Evolutionary conservation across 1,284 basidiomycete genomes (phyloP), one percentile per base, ranked within the genome.

Genomic region (Bondarzewia mesenterica): DNA sequence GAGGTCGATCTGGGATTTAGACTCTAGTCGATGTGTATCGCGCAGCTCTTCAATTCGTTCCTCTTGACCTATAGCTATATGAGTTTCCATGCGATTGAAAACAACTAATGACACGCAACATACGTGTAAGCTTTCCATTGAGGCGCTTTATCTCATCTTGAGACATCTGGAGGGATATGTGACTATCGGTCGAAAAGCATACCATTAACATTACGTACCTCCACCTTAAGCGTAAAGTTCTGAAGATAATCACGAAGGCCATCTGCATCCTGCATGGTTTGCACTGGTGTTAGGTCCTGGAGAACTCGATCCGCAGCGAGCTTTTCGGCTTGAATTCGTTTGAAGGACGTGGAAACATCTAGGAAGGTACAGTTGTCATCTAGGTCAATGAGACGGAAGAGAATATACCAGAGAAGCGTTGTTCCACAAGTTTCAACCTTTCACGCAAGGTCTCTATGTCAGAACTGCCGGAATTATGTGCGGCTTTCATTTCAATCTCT

Each of bases 41-140:
- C 81, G 81, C 0, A 95, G 70, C 62, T 94, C 91, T 54, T 89
- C 85, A 18, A 91, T 77, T 2, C 85, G 84, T 45, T 81, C 82
- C 47, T 90, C 89, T 67, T 93, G 90, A 25, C 81, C 92, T 93
- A 57, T 27, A 38, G 7, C 52, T 27, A 39, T 35, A 35, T 26
- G 46, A 8, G n/a, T n/a, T n/a, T n/a, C n/a, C n/a, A n/a, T n/a
- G n/a, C n/a, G n/a, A n/a, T 23, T 45, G 15, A 23, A 40, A 18
- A 43, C 6, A 21, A 48, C 12, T 51, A 36, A n/a, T 47, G 50
- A n/a, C n/a, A n/a, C n/a, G n/a, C n/a, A 21, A 65, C 79, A 60
- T 62, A 92, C 92, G 72, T 50, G 75, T 77, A 8, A 93, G 71
- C 60, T 87, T 88, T 49, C 72, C 75, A 50, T 74, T 82, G 21